Evolutionary conservation across 345 rosid genomes (phyloP), one percentile per base, ranked within the genome.

Genomic region (Carallia brachiata): DNA sequence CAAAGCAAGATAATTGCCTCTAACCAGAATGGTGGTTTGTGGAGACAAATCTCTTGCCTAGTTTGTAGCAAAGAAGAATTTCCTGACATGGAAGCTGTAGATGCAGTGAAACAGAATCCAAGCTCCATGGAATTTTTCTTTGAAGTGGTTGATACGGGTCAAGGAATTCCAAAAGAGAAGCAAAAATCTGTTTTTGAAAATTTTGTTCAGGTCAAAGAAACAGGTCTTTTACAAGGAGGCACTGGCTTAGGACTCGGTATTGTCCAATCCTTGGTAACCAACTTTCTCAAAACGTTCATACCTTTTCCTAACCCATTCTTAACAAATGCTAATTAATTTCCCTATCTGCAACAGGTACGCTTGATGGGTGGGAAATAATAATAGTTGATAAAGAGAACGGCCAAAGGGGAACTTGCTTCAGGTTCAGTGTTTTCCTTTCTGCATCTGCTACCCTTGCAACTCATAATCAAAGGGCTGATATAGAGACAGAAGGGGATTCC

Each of bases 161-260:
- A 76, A 84, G 98, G 98, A 36, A 90, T 90, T 53, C 96, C 96
- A 0, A 75, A 57, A 68, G 97, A 93, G 68, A 81, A 83, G 80
- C 76, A 74, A 53, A 77, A 84, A 61, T 83, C 84, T 0, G 93
- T 90, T 36, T 93, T 90, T 70, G 96, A 93, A 58, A 89, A 86
- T 71, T 90, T 82, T 75, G 89, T 89, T 56, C 98, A 93, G 59
- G 93, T 89, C 52, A 86, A 85, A 69, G 98, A 89, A 74, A 82
- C 90, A 52, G 82, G 83, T 57, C 78, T 58, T 27, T 88, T 88
- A 55, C 78, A 76, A 59, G 84, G 80, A 74, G 98, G 93, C 63
- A 93, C 96, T 6, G 97, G 98, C 50, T 71, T 93, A 74, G 98
- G 97, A 23, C 96, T 89, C 16, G 96, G 96, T 7, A 93, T 93